phyloP scores from a whole-genome alignment of 495 filamentous ascomycete species.

The Penicillium antarcticum region DNA sequence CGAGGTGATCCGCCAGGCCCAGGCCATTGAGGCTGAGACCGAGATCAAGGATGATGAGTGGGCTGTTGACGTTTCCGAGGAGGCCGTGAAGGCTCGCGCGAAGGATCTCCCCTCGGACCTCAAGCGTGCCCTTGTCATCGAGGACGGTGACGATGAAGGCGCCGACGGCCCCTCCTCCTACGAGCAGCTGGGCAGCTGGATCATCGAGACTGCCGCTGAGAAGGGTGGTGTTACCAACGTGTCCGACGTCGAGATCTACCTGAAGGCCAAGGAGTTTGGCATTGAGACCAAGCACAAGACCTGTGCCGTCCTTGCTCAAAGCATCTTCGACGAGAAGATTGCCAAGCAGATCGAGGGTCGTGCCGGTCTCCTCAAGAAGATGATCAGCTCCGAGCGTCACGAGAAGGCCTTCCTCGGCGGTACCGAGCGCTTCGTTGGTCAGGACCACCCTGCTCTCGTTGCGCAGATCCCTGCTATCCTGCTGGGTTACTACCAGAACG shows the following conservation, averaged over 20 bases:
- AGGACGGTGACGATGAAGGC: slow-evolving; percentile 81
- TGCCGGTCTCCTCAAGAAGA: slow-evolving; percentile 82
- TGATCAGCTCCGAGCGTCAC: slow-evolving; percentile 86
- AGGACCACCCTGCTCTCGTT: slow-evolving; percentile 75
- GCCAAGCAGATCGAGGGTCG: slow-evolving; percentile 79
- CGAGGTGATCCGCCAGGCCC: slow-evolving; percentile 82
- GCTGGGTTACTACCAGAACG: slow-evolving; percentile 80
- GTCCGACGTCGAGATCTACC: slow-evolving; percentile 83
- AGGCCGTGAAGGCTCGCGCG: slow-evolving; percentile 90
- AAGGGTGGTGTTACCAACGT: slow-evolving; percentile 71
- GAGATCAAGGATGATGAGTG: slow-evolving; percentile 83
- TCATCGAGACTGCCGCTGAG: slow-evolving; percentile 68
- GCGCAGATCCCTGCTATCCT: slow-evolving; percentile 80
- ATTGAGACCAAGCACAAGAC: slow-evolving; percentile 96
- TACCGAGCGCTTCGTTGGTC: slow-evolving; percentile 86
- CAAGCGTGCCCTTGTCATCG: slow-evolving; percentile 81
- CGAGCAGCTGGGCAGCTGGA: slow-evolving; percentile 92
- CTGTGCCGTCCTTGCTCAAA: slow-evolving; percentile 85
- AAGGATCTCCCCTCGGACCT: slow-evolving; percentile 87
- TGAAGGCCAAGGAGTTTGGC: slow-evolving; percentile 91
- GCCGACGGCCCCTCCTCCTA: slow-evolving; percentile 80
- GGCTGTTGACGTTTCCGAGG: slow-evolving; percentile 92
- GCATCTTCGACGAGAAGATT: slow-evolving; percentile 89
- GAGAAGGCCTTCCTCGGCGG: slow-evolving; percentile 98
- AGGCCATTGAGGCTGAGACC: slow-evolving; percentile 61